A percentile compares a stretch with the other conserved stretches of the same genome.
phyloP scores from a whole-genome alignment of 352 stramenopile species.

The Plasmopara muralis region DNA sequence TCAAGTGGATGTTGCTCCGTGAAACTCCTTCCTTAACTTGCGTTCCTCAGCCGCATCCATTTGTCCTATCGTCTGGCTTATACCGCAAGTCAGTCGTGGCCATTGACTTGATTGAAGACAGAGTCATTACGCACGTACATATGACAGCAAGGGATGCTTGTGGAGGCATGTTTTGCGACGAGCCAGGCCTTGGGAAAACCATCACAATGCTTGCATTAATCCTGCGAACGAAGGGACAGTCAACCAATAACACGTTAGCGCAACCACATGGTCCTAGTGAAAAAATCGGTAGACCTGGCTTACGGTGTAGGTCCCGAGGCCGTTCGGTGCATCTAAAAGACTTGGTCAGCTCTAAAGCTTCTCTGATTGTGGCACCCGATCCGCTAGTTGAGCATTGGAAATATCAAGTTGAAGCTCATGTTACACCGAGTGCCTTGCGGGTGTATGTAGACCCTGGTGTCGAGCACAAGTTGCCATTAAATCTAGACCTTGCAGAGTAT shows the following conservation, averaged over 20 bases:
- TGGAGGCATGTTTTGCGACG: slow-evolving; percentile 77
- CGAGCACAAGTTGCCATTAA: slow-evolving; percentile 32
- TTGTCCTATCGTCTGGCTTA: slow-evolving; percentile 23
- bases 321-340: slow-evolving; percentile 39
- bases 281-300: slow-evolving; percentile 14
- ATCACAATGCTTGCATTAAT: slow-evolving; percentile 83
- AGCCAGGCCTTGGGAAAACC: slow-evolving; percentile 79
- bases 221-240: slow-evolving; percentile 66
- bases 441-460: slow-evolving; percentile 40
- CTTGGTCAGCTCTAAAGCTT: slow-evolving; percentile 39
- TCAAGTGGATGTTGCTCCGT: slow-evolving; percentile 78
- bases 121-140: slow-evolving; percentile 23
- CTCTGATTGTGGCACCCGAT: slow-evolving; percentile 67
- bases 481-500: slow-evolving; percentile 41
- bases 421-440: slow-evolving; percentile 25
- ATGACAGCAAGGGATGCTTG: slow-evolving; percentile 38
- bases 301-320: slow-evolving; percentile 33
- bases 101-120: slow-evolving; percentile 56
- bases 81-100: slow-evolving; percentile 9
- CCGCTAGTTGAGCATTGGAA: slow-evolving; percentile 74
- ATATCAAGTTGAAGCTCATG: slow-evolving; percentile 62
- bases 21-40: slow-evolving; percentile 40
- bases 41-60: slow-evolving; percentile 40
- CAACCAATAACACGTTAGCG: slow-evolving; percentile 16
- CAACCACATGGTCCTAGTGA: slow-evolving; percentile 6